Evolutionary conservation across 306 rosid species (phyloP), one percentile per base, ranked within the genome.

Genomic region (Potentilla sterilis): DNA sequence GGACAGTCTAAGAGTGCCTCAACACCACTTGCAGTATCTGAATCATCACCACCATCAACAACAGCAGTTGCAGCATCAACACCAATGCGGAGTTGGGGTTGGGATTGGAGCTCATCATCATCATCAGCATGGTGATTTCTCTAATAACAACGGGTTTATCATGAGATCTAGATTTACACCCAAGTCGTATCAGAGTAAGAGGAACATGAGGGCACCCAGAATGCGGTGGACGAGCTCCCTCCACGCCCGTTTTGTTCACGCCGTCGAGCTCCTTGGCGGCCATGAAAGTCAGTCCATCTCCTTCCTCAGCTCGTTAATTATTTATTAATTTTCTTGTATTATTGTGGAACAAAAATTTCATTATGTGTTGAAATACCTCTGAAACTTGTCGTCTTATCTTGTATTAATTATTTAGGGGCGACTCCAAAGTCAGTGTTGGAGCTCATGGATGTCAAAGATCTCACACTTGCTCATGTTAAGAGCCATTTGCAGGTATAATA

Each of bases 181-280:
- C 28, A 89, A 84, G 74, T 67, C 80, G 47, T 19, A 34, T 34
- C 86, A 82, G 67, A 83, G 61, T 40, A 91, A 83, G 85, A 85
- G 94, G 83, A 93, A 78, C 79, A 80, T 79, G 83, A 93, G 98
- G 76, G 98, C 97, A 11, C 98, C 98, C 8, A 88, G 98, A 82
- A 93, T 93, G 98, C 86, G 97, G 5, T 93, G 98, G 98, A 93
- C 98, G 48, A 87, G 84, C 48, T 89, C 98, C 73, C 98, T 93
- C 28, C 98, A 93, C 44, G 88, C 89, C 54, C 88, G 98, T 22
- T 93, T 93, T 68, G 88, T 93, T 80, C 98, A 88, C 68, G 98
- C 98, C 38, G 98, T 93, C 64, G 85, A 91, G 67, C 92, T 91
- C 22, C 97, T 93, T 77, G 98, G 98, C 2, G 98, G 98, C 83